phyloP scores from a whole-genome alignment of 768 basidiomycete species.

The Collybia sordida region DNA sequence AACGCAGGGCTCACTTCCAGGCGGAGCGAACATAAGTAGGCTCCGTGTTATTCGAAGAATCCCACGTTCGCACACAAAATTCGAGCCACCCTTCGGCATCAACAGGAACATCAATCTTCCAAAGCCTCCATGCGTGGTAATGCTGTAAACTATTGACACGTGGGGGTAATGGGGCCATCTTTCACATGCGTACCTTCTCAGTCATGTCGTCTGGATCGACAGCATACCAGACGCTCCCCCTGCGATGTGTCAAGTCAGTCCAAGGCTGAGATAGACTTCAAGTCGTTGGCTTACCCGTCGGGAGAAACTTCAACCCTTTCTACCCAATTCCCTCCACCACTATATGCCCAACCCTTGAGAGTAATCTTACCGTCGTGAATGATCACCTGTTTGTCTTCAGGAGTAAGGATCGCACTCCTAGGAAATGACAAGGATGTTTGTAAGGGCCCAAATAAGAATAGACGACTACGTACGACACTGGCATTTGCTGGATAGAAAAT shows the following conservation, averaged over 20 bases:
- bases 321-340: slow-evolving; percentile 52
- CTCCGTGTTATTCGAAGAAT: slow-evolving; percentile 57
- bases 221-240: slow-evolving; percentile 51
- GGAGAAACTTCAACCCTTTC: slow-evolving; percentile 55
- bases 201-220: slow-evolving; percentile 46
- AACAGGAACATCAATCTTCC: slow-evolving; percentile 50
- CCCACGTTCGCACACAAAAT: slow-evolving; percentile 56
- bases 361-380: slow-evolving; percentile 49
- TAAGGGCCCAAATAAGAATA: background rate
- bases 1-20: slow-evolving; percentile 44
- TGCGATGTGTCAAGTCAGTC: slow-evolving; percentile 9
- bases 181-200: slow-evolving; percentile 34
- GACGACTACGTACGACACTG: slow-evolving; percentile 45
- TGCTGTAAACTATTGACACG: slow-evolving; percentile 26
- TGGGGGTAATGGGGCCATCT: background rate
- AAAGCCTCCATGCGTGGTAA: slow-evolving; percentile 55
- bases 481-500: slow-evolving; percentile 59
- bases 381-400: slow-evolving; percentile 42
- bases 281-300: slow-evolving; percentile 34
- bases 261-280: background rate
- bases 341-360: slow-evolving; percentile 43
- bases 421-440: background rate
- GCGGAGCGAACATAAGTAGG: slow-evolving; percentile 54
- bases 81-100: slow-evolving; percentile 59
- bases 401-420: slow-evolving; percentile 50